Conservation (phyloP, 176 grass and related monocot species). For the Eleusine coracana region DNA sequence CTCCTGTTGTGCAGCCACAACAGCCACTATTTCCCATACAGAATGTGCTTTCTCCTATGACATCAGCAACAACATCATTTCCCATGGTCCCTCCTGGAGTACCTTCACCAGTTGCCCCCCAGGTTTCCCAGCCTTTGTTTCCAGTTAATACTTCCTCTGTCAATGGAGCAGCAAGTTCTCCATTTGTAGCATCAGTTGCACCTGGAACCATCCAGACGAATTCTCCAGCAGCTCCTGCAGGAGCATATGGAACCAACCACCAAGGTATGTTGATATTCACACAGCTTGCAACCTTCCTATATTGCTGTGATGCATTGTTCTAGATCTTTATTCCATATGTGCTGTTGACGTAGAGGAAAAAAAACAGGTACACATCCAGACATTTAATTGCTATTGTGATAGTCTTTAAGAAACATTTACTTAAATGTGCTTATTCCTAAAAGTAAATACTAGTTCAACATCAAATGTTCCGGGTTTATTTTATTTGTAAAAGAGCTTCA, state of each 20-base stretch:
- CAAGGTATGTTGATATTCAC: slow-evolving; percentile 60
- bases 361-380: not conserved
- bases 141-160: slow-evolving; percentile 69
- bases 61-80: slow-evolving; percentile 57
- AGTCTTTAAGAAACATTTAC: not conserved
- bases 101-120: slow-evolving; percentile 56
- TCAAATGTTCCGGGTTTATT: slow-evolving; percentile 11
- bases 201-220: slow-evolving; percentile 50
- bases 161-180: slow-evolving; percentile 53
- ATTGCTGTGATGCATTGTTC: not conserved
- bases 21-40: slow-evolving; percentile 95
- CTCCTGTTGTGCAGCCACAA: slow-evolving; percentile 48
- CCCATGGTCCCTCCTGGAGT: slow-evolving; percentile 57
- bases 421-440: slow-evolving; percentile 17
- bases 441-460: not conserved
- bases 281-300: not conserved
- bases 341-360: slow-evolving; percentile 4
- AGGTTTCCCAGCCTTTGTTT: slow-evolving; percentile 85
- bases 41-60: slow-evolving; percentile 67
- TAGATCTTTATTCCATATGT: not conserved
- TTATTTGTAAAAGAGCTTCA: not conserved
- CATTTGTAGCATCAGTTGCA: slow-evolving; percentile 51
- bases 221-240: slow-evolving; percentile 57
- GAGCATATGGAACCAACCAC: slow-evolving; percentile 55
- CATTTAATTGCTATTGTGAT: not conserved